Conservation (phyloP, 139 green algal genomes). For the Yamagishiella unicocca region DNA sequence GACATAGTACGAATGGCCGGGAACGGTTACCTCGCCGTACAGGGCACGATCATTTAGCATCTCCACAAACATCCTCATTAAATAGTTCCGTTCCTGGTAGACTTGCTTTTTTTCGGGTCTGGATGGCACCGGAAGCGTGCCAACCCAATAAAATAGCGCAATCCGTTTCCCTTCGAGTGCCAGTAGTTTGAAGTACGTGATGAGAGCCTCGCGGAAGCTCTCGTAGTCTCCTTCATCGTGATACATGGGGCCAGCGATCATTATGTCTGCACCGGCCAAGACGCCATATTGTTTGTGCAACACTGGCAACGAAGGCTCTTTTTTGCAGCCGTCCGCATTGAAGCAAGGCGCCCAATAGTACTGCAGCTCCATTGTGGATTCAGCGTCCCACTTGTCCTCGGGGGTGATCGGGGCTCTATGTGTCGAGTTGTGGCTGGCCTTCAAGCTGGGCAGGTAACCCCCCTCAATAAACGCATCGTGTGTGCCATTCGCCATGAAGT, state of each 20-base stretch:
- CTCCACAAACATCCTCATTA: neutral
- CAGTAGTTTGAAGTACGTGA: neutral
- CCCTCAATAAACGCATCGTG: constrained; percentile 17
- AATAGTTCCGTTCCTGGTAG: neutral
- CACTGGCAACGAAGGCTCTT: too few relatives aligned
- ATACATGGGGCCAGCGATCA: constrained; percentile 21
- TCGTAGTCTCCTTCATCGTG: neutral
- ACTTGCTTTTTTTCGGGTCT: too few relatives aligned
- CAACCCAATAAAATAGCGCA: neutral
- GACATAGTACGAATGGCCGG: neutral
- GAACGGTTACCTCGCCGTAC: neutral
- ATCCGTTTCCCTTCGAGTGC: neutral
- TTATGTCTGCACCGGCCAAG: neutral
- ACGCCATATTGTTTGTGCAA: neutral
- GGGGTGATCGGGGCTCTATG: neutral
- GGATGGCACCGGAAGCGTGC: neutral
- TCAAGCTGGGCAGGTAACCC: neutral
- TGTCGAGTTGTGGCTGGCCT: too few relatives aligned
- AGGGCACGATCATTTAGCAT: neutral
- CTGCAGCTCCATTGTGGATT: constrained; percentile 1
- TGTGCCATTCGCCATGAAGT: constrained; percentile 28
- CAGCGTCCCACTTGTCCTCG: neutral
- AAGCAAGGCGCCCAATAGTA: constrained; percentile 5
- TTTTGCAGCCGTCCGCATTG: too few relatives aligned
- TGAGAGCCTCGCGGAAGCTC: neutral